Evolutionary conservation across 805 yeast genomes (phyloP).

Genomic region (Cyberlindnera lachancei): DNA sequence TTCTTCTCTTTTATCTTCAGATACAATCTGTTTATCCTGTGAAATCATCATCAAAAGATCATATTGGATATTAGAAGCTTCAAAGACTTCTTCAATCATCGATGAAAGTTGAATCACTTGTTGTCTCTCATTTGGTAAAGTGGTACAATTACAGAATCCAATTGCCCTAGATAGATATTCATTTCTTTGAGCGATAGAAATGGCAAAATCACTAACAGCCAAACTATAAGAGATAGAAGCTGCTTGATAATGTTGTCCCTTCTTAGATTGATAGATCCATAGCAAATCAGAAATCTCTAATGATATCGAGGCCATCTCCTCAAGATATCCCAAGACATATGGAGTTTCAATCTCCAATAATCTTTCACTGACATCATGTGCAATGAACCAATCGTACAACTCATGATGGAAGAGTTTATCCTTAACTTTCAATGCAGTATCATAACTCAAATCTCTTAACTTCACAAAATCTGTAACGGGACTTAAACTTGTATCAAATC

Average conservation of each 20-base stretch:
- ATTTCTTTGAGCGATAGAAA: slow-evolving; percentile 66
- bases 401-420: slow-evolving; percentile 90
- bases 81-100: slow-evolving; percentile 70
- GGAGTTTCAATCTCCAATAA: slow-evolving; percentile 77
- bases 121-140: slow-evolving; percentile 71
- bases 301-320: slow-evolving; percentile 55
- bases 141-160: slow-evolving; percentile 82
- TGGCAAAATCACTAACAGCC: slow-evolving; percentile 64
- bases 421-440: slow-evolving; percentile 59
- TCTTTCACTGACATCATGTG: slow-evolving; percentile 69
- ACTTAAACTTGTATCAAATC: slow-evolving; percentile 8
- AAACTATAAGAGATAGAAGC: slow-evolving; percentile 71
- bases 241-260: slow-evolving; percentile 73
- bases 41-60: slow-evolving; percentile 39
- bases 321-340: slow-evolving; percentile 68
- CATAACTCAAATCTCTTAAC: slow-evolving; percentile 66
- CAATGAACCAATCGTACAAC: slow-evolving; percentile 86
- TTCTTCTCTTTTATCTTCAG: slow-evolving; percentile 39
- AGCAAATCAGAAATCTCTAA: slow-evolving; percentile 72
- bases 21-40: slow-evolving; percentile 43
- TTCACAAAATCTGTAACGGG: slow-evolving; percentile 31
- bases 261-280: slow-evolving; percentile 85
- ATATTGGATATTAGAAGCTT: slow-evolving; percentile 77
- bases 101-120: slow-evolving; percentile 64
- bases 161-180: slow-evolving; percentile 88